A percentile compares a stretch with the other conserved stretches of the same genome.
These are phyloP conservation scores for Arabidopsis hybrid DNA, from an alignment of 441 rosid species.

Conservation along the genomic window DNA sequence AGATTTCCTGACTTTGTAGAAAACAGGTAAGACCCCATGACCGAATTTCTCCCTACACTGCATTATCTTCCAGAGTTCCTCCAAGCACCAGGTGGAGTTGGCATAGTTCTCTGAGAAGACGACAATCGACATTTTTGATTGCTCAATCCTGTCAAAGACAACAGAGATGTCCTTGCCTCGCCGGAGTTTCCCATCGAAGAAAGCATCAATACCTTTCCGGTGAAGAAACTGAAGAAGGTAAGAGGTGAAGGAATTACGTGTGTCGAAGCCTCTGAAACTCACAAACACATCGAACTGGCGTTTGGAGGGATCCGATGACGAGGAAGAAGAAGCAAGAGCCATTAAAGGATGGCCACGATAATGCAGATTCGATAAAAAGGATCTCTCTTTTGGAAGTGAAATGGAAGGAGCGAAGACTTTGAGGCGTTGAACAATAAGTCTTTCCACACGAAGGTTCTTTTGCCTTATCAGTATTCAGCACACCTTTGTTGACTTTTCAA, in stretches of 20 bases:
- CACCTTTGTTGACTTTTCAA: conserved; percentile 25
- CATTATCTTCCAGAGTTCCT: conserved; percentile 37
- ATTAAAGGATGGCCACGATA: background rate
- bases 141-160: conserved; percentile 26
- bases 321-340: conserved; percentile 5
- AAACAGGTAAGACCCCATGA: conserved; percentile 39
- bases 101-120: conserved; percentile 43
- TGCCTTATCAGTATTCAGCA: conserved; percentile 7
- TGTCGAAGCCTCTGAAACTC: conserved; percentile 37
- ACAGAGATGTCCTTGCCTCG: conserved; percentile 22
- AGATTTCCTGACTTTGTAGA: conserved; percentile 36
- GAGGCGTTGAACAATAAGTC: background rate
- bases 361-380: background rate
- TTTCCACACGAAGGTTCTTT: background rate
- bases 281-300: conserved; percentile 44
- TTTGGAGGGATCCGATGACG: background rate
- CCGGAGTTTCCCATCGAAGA: conserved; percentile 21
- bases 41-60: background rate
- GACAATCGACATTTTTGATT: conserved; percentile 31
- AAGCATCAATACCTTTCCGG: conserved; percentile 38
- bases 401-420: conserved; percentile 17
- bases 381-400: background rate
- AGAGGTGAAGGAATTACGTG: conserved; percentile 15
- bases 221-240: background rate
- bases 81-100: conserved; percentile 41